These are phyloP conservation scores for Pythium monospermum DNA, from an alignment of 352 stramenopile species.

Conservation along the genomic window DNA sequence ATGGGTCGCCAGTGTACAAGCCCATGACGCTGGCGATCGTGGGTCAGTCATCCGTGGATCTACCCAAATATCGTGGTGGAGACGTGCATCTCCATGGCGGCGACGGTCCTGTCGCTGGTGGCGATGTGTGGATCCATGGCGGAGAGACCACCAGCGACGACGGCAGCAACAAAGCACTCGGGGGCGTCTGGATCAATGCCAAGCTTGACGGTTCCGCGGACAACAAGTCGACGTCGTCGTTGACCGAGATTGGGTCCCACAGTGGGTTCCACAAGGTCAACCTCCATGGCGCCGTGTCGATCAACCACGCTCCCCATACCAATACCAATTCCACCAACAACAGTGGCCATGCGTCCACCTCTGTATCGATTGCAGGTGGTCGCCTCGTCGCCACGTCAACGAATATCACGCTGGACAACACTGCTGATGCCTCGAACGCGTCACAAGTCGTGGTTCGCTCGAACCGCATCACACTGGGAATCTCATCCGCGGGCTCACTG, in stretches of 20 bases:
- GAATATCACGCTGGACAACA: constrained; percentile 44
- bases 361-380: constrained; percentile 38
- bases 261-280: constrained; percentile 43
- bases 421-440: constrained; percentile 21
- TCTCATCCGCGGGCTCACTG: background rate
- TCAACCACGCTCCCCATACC: constrained; percentile 61
- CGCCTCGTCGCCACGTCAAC: constrained; percentile 36
- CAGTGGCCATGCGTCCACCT: constrained; percentile 32
- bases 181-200: constrained; percentile 54
- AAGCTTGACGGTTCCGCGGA: constrained; percentile 32
- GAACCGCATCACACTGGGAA: constrained; percentile 22
- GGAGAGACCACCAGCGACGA: constrained; percentile 30
- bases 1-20: constrained; percentile 10
- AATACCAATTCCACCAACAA: no score
- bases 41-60: constrained; percentile 44
- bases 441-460: constrained; percentile 43
- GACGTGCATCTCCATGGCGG: constrained; percentile 52
- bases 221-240: no score
- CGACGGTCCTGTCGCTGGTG: constrained; percentile 35
- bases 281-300: constrained; percentile 44
- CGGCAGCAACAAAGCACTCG: constrained; percentile 13
- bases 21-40: constrained; percentile 41
- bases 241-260: constrained; percentile 59
- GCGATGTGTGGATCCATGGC: constrained; percentile 42
- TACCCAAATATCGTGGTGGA: constrained; percentile 43